These are phyloP conservation scores for Globisporangium spiculum DNA, from an alignment of 352 stramenopile genomes.

Conservation along the genomic window DNA sequence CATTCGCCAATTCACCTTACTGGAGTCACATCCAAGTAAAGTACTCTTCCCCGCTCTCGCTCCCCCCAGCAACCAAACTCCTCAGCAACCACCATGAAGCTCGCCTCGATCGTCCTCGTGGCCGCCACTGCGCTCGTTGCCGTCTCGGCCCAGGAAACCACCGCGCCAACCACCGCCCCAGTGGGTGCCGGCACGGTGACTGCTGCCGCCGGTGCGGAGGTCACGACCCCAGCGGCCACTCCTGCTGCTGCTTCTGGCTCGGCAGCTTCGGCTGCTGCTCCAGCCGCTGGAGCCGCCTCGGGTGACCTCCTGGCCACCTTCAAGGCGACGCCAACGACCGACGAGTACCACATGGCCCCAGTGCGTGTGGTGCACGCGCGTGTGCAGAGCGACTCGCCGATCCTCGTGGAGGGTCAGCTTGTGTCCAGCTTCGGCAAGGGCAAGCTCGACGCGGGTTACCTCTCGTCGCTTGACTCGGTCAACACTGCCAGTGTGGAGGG, in stretches of 20 bases:
- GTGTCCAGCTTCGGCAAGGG: constrained; percentile 56
- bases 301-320: constrained; percentile 5
- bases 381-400: constrained; percentile 66
- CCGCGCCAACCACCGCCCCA: not conserved
- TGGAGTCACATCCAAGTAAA: constrained; percentile 21
- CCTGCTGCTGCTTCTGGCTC: not conserved
- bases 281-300: not conserved
- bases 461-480: constrained; percentile 57
- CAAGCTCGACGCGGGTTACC: constrained; percentile 56
- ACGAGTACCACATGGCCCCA: constrained; percentile 50
- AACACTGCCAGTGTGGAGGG: constrained; percentile 75
- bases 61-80: not conserved
- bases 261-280: not conserved
- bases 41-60: constrained; percentile 13
- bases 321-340: constrained; percentile 5
- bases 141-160: not conserved
- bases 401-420: constrained; percentile 52
- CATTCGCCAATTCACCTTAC: constrained; percentile 35
- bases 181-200: constrained; percentile 2
- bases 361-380: constrained; percentile 66
- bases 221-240: not conserved
- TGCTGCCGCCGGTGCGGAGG: not conserved
- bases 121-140: constrained; percentile 12
- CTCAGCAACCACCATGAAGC: constrained; percentile 24
- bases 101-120: constrained; percentile 22